Evolutionary conservation across 2,329 filamentous ascomycete genomes (phyloP).

Genomic region (Capronia epimyces): DNA sequence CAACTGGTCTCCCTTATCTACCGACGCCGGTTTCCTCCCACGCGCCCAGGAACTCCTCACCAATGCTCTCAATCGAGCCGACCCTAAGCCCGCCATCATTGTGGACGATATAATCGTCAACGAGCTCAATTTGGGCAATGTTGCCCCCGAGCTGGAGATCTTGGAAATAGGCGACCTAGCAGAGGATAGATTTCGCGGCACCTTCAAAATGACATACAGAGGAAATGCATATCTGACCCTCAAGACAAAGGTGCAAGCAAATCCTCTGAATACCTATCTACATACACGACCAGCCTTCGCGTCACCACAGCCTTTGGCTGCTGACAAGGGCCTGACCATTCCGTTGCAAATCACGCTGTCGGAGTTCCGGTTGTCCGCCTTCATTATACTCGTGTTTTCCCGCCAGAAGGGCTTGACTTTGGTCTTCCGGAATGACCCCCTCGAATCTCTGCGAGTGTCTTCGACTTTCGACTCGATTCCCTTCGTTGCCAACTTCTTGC

Average conservation of each 20-base stretch:
- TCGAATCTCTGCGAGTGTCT: slow-evolving; percentile 96
- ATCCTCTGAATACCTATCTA: slow-evolving; percentile 92
- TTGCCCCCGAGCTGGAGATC: slow-evolving; percentile 92
- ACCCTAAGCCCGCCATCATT: slow-evolving; percentile 97
- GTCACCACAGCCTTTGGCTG: slow-evolving; percentile 85
- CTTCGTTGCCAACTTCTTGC: slow-evolving; percentile 93
- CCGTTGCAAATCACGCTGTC: slow-evolving; percentile 96
- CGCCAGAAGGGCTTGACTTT: slow-evolving; percentile 94
- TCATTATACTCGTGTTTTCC: slow-evolving; percentile 96
- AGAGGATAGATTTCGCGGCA: slow-evolving; percentile 92
- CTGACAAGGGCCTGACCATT: slow-evolving; percentile 82
- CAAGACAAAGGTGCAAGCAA: slow-evolving; percentile 94
- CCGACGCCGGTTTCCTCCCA: slow-evolving; percentile 84
- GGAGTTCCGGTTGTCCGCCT: slow-evolving; percentile 90
- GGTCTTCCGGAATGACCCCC: slow-evolving; percentile 94
- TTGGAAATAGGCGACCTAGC: slow-evolving; percentile 95
- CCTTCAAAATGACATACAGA: slow-evolving; percentile 98
- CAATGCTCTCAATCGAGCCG: slow-evolving; percentile 91
- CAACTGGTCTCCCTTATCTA: slow-evolving; percentile 99
- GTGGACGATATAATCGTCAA: slow-evolving; percentile 92
- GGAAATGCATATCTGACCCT: slow-evolving; percentile 93
- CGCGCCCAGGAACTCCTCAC: slow-evolving; percentile 92
- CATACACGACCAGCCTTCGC: slow-evolving; percentile 87
- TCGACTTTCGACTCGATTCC: slow-evolving; percentile 99
- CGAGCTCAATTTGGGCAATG: slow-evolving; percentile 91